phyloP scores from a whole-genome alignment of 192 early-diverging fungal species.

The Entomortierella lignicola region DNA sequence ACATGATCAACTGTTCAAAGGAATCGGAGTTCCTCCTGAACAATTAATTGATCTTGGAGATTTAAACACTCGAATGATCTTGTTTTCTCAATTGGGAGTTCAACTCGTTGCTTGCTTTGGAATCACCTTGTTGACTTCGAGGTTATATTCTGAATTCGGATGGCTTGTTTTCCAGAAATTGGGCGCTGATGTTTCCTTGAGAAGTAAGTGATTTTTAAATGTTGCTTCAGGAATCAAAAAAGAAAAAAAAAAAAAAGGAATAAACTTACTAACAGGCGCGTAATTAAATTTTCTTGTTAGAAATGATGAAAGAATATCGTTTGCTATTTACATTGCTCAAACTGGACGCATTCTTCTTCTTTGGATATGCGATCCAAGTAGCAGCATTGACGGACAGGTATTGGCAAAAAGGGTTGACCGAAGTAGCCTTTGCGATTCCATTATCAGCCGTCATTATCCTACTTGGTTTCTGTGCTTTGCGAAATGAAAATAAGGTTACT shows the following conservation, averaged over 20 bases:
- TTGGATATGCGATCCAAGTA: slow-evolving; percentile 46
- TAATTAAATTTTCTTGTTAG: too few species aligned
- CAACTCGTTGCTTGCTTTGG: slow-evolving; percentile 18
- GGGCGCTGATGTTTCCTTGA: slow-evolving; percentile 39
- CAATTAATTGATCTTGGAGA: slow-evolving; percentile 5
- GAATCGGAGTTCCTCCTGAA: slow-evolving; percentile 24
- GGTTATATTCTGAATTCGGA: slow-evolving; percentile 47
- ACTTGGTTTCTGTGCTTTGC: slow-evolving; percentile 31
- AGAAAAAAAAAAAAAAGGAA: too few species aligned
- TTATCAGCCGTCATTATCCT: slow-evolving; percentile 26
- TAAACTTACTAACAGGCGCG: too few species aligned
- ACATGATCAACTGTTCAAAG: slow-evolving; percentile 37
- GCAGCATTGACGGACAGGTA: slow-evolving; percentile 35
- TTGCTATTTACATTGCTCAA: slow-evolving; percentile 50
- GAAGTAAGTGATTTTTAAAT: slow-evolving; percentile 23
- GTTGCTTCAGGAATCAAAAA: too few species aligned
- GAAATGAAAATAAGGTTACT: slow-evolving; percentile 42
- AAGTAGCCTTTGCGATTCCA: slow-evolving; percentile 41
- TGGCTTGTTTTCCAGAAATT: slow-evolving; percentile 52
- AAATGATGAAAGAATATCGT: slow-evolving; percentile 53
- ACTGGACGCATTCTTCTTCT: slow-evolving; percentile 54
- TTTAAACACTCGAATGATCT: slow-evolving; percentile 10
- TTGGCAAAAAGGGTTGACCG: slow-evolving; percentile 37
- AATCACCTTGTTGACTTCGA: slow-evolving; percentile 34
- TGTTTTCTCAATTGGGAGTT: slow-evolving; percentile 35